These are phyloP conservation scores for Microdochium trichocladiopsis DNA, from an alignment of 2,329 filamentous ascomycete species.

Conservation along the genomic window DNA sequence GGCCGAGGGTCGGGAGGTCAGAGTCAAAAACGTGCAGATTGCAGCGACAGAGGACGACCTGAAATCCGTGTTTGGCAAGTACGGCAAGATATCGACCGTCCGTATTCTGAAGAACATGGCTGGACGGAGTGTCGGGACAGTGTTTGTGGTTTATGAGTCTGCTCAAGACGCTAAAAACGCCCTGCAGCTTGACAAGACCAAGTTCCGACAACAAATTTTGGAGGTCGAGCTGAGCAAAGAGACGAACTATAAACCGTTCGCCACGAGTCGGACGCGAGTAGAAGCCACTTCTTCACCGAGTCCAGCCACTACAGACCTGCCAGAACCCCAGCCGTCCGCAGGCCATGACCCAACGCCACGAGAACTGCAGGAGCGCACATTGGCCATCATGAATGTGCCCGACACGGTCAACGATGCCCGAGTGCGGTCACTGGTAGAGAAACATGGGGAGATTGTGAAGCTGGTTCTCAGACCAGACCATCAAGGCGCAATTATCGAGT, in stretches of 20 bases:
- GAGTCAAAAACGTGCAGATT: conserved; percentile 63
- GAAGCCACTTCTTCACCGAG: conserved; percentile 26
- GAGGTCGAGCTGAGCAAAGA: conserved; percentile 55
- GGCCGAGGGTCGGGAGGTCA: conserved; percentile 82
- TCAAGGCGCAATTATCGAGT: conserved; percentile 82
- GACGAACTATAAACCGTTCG: conserved; percentile 47
- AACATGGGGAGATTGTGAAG: conserved; percentile 65
- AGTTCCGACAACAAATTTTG: conserved; percentile 61
- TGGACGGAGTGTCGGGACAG: conserved; percentile 68
- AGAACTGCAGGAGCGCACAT: conserved; percentile 58
- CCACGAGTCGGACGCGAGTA: conserved; percentile 30
- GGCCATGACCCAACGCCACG: conserved; percentile 29
- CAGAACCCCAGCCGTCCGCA: neutral
- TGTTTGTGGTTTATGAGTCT: conserved; percentile 70
- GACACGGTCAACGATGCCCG: conserved; percentile 90
- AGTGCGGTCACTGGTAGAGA: conserved; percentile 65
- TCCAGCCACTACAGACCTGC: conserved; percentile 9
- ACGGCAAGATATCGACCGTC: conserved; percentile 67
- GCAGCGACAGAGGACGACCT: conserved; percentile 61
- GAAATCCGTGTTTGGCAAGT: conserved; percentile 62
- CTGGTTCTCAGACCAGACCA: conserved; percentile 75
- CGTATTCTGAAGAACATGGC: conserved; percentile 62
- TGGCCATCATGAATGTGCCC: conserved; percentile 78
- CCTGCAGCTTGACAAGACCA: conserved; percentile 63
- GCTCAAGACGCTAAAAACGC: conserved; percentile 62